Base-by-base conservation (phyloP, 306 rosid species). In the Rosa persica region DNA sequence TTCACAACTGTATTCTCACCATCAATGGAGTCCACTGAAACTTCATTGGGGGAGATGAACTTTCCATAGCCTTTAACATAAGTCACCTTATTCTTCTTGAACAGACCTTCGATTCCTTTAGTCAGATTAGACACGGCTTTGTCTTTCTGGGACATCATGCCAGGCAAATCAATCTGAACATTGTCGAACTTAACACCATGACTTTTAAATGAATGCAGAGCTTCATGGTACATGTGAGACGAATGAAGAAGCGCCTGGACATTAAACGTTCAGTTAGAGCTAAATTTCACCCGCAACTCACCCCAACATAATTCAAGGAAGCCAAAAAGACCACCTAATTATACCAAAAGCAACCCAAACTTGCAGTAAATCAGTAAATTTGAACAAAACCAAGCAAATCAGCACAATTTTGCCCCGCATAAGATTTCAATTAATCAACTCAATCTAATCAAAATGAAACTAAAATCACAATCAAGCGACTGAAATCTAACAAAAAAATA, bases 31-130 rank as follows among this genome's bases (percentile, higher is more conserved):
- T 96, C 98, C 57, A 93, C 99, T 70, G 99, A 93, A 42, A 96
- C 90, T 75, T 96, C 99, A 0, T 96, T 84, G 25, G 98, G 93
- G 9, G 99, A 96, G 80, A 85, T 62, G 60, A 93, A 76, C 81
- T 93, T 96, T 3, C 99, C 99, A 74, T 96, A 93, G 36, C 99
- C 99, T 74, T 96, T 93, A 73, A 96, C 98, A 81, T 96, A 96
- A 84, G 16, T 91, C 46, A 96, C 99, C 87, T 96, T 96, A 83
- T 96, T 96, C 88, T 96, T 96, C 93, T 96, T 96, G 83, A 96
- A 96, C 15, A 93, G 83, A 57, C 99, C 99, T 87, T 96, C 99
- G 54, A 96, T 91, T 78, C 99, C 99, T 79, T 76, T 65, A 4
- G 99, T 96, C 46, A 96, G 98, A 83, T 88, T 89, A 72, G 90